phyloP scores from a whole-genome alignment of 805 yeast species.

The Starmerella lactis-condensi region DNA sequence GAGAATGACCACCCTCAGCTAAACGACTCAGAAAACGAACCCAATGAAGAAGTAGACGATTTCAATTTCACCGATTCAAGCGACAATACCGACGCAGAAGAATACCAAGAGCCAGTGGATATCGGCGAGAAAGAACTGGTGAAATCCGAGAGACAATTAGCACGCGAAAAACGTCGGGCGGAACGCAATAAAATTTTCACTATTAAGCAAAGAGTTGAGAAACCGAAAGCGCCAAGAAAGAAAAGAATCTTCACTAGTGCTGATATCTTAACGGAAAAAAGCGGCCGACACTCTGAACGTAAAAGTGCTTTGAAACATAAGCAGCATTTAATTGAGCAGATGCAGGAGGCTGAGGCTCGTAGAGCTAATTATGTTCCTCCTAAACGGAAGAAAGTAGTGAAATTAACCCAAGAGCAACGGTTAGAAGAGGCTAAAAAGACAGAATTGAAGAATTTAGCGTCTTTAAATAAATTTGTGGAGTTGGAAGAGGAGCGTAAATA shows the following conservation, averaged over 20 bases:
- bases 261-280: conserved; percentile 25
- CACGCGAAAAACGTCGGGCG: conserved; percentile 17
- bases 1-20: no score
- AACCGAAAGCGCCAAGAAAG: conserved; percentile 10
- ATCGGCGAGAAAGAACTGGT: conserved; percentile 50
- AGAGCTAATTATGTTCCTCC: conserved; percentile 27
- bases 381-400: conserved; percentile 14
- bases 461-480: conserved; percentile 61
- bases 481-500: conserved; percentile 69
- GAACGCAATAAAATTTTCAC: conserved; percentile 21
- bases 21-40: conserved; percentile 3
- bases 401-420: conserved; percentile 50
- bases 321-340: conserved; percentile 51
- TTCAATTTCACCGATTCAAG: conserved; percentile 28
- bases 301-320: conserved; percentile 60
- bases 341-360: conserved; percentile 49
- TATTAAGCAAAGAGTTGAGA: conserved; percentile 23
- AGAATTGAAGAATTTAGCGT: conserved; percentile 53
- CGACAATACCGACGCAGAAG: conserved; percentile 26
- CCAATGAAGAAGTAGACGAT: conserved; percentile 11
- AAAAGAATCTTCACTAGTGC: conserved; percentile 10
- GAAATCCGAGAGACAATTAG: conserved; percentile 23
- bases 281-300: conserved; percentile 44
- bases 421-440: conserved; percentile 74
- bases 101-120: conserved; percentile 35